A percentile compares a stretch with the other conserved stretches of the same genome.
Conservation (phyloP, 768 basidiomycete species). For the Lactifluus echinatus region DNA sequence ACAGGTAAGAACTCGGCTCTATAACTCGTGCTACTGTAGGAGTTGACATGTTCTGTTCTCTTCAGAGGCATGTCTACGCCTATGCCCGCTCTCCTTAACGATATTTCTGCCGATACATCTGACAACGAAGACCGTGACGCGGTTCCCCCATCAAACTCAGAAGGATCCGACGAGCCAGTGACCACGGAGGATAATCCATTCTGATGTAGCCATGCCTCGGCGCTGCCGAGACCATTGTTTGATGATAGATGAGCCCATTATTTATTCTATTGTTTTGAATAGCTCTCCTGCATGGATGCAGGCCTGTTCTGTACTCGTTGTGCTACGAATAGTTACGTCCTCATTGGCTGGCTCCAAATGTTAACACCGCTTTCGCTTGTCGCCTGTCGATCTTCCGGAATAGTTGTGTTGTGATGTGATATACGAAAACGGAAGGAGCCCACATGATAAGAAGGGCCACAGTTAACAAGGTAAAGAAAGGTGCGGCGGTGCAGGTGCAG, state of each 20-base stretch:
- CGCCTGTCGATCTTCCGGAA: too few species aligned
- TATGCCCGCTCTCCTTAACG: conserved; percentile 48
- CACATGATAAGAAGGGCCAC: too few species aligned
- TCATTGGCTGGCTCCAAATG: conserved; percentile 6
- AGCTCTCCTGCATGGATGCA: conserved; percentile 1
- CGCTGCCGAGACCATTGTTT: not conserved
- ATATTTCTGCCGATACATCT: conserved; percentile 29
- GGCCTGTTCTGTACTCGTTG: conserved; percentile 5
- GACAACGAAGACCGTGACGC: conserved; percentile 33
- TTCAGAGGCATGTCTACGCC: conserved; percentile 49
- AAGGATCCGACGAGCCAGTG: conserved; percentile 30
- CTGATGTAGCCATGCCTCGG: conserved; percentile 25
- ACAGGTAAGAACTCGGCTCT: conserved; percentile 49
- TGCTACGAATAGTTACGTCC: not conserved
- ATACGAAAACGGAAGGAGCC: too few species aligned
- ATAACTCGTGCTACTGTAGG: conserved; percentile 7
- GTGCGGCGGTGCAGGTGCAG: too few species aligned
- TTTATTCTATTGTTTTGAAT: conserved; percentile 11
- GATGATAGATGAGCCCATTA: conserved; percentile 13
- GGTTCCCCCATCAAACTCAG: conserved; percentile 27
- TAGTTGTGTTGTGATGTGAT: too few species aligned
- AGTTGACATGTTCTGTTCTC: not conserved
- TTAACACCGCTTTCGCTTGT: not conserved
- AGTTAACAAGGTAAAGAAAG: too few species aligned
- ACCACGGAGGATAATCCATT: conserved; percentile 67